phyloP scores from a whole-genome alignment of 2,329 filamentous ascomycete genomes.

The Cordyceps javanica region DNA sequence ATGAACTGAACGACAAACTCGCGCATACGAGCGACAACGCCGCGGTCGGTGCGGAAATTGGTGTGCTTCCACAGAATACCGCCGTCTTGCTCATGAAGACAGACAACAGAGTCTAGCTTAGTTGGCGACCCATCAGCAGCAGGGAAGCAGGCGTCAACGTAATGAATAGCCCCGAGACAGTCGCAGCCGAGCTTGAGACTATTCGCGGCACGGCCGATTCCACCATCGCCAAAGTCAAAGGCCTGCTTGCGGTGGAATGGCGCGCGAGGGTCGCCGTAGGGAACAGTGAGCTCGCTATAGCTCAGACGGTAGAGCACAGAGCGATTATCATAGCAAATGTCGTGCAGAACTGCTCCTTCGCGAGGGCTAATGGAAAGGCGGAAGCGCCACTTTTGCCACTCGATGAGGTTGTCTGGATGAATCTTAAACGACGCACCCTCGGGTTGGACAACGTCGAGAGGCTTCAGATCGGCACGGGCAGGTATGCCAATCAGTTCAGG shows the following conservation, averaged over 20 bases:
- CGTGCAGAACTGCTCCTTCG: conserved; percentile 65
- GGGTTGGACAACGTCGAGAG: conserved; percentile 65
- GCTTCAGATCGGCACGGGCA: conserved; percentile 52
- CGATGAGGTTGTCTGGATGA: conserved; percentile 38
- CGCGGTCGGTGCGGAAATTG: conserved; percentile 58
- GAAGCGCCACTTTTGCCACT: conserved; percentile 66
- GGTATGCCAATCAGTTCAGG: conserved; percentile 44
- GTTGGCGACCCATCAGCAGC: conserved; percentile 47
- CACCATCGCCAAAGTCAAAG: conserved; percentile 66
- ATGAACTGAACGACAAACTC: conserved; percentile 64
- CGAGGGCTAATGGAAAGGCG: conserved; percentile 63
- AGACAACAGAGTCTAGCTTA: conserved; percentile 53
- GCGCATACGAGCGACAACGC: conserved; percentile 53
- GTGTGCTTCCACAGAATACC: conserved; percentile 69
- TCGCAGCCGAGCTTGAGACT: conserved; percentile 64
- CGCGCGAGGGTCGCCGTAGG: conserved; percentile 59
- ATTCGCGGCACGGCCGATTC: conserved; percentile 61
- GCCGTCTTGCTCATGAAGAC: conserved; percentile 64
- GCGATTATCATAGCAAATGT: conserved; percentile 60
- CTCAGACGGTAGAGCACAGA: conserved; percentile 61
- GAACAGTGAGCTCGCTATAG: conserved; percentile 64
- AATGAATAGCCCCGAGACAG: conserved; percentile 61
- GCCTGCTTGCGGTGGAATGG: conserved; percentile 65
- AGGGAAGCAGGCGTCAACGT: conserved; percentile 52
- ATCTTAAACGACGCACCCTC: conserved; percentile 62